Evolutionary conservation across 768 basidiomycete genomes (phyloP), one percentile per base, ranked within the genome.

Genomic region (Auricularia sp.): DNA sequence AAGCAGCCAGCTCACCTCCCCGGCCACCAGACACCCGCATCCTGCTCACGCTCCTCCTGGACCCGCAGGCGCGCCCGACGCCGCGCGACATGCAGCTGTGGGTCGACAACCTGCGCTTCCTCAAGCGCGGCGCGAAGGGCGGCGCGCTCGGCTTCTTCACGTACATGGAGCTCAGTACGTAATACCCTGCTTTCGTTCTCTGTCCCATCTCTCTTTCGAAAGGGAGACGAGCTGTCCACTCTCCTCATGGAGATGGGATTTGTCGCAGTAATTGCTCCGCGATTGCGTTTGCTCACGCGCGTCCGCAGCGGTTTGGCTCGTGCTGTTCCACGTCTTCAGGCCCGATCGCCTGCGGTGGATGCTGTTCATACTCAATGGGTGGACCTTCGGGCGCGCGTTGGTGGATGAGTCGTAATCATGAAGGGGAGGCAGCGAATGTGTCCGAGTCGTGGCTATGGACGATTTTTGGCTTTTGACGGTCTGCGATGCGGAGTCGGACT

Each of bases 71-170:
- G 0, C 74, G 80, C 0, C 83, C 82, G 0, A 66, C 72, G 12
- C 73, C 77, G 2, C 77, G 78, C 61, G 81, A 82, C 67, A 83
- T 81, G 82, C 80, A 81, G 71, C 74, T 83, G 12, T 84, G 83
- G 83, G 83, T 85, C 35, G 81, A 83, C 70, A 74, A 77, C 36
- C 71, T 83, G 35, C 76, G 79, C 21, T 83, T 79, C 71, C 67
- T 84, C 70, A 83, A 84, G 73, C 74, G 75, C 21, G 80, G 80
- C 61, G 79, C 81, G 1, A 74, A 75, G 0, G 77, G 78, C 6
- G 78, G 81, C 14, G 79, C 80, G 0, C 72, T 84, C 0, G 76
- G 79, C 1, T 83, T 84, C 76, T 84, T 84, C 74, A 84, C 82
- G 5, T 83, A 83, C 68, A 77, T 80, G 72, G 83, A 84, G 64